phyloP scores from a whole-genome alignment of 202 grass and related monocot species.

The Cymbopogon flexuosus region DNA sequence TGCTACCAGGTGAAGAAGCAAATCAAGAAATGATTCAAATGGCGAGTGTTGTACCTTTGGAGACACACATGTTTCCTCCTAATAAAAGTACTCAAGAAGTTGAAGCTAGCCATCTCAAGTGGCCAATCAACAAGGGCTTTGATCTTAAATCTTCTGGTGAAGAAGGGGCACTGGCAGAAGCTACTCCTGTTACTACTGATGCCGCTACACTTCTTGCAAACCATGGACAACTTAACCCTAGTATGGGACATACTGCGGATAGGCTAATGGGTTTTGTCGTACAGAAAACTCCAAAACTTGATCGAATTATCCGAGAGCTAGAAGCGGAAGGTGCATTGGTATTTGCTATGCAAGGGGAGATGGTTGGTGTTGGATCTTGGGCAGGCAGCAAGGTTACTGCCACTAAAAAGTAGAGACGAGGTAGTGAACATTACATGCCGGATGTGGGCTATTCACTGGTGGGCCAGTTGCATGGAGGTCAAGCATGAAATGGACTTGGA shows the following conservation, averaged over 20 bases:
- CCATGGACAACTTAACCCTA: not conserved
- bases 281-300: not conserved
- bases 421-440: no score
- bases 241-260: not conserved
- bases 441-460: conserved; percentile 6
- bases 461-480: not conserved
- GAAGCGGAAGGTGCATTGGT: not conserved
- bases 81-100: not conserved
- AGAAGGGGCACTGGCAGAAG: not conserved
- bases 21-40: not conserved
- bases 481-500: not conserved
- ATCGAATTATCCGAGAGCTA: conserved; percentile 8
- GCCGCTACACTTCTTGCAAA: not conserved
- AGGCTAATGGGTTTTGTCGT: not conserved
- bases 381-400: not conserved
- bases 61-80: not conserved
- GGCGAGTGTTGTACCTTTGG: not conserved
- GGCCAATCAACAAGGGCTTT: not conserved
- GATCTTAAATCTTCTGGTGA: not conserved
- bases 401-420: not conserved
- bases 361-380: not conserved
- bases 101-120: not conserved
- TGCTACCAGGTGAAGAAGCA: not conserved
- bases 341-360: conserved; percentile 16
- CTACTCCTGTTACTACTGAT: not conserved